Base-by-base conservation (phyloP, 352 stramenopile genomes). In the Pythium monospermum region DNA sequence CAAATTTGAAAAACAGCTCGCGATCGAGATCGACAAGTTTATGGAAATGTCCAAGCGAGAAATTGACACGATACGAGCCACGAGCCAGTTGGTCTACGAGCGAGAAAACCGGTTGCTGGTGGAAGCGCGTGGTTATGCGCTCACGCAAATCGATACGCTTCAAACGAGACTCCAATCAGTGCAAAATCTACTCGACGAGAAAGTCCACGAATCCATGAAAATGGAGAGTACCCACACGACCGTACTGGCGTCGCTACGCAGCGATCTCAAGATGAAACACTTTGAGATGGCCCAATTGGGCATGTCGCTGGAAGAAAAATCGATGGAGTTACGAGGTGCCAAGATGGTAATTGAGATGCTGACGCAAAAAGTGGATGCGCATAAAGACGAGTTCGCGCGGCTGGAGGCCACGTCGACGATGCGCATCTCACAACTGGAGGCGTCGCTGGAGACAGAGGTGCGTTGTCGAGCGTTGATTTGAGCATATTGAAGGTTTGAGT, bases 191-290 rank as follows among this genome's bases (percentile, higher is more conserved):
- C 61, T 85, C 0, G 78, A 87, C 26, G 74, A 82, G 53, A 86
- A 83, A 52, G 69, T 71, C 4, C 59, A 87, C 3, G 76, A 86
- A 58, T 42, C 60, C 15, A 85, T 71, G 18, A 66, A 75, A 4
- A 53, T 68, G 52, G 81, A 89, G 23, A 82, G 69, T 46, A 46
- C 55, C 10, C 75, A 86, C 49, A 68, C 68, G 13, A 82, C 71
- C 4, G 48, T 68, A 15, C 46, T 87, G 10, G 68, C 81, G 31
- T 55, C 60, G 5, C 32, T 69, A 0, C 73, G 75, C 25, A 87
- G 77, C 40, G 75, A 91, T 23, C 52, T 91, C 26, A 91, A 89
- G 53, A 89, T 91, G 71, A 78, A 73, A 50, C 74, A 86, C 47
- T 91, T 89, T 53, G 81, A 91, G 70, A 71, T 86, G 49, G 83